Base-by-base conservation (phyloP, 495 filamentous ascomycete species). In the Patellaria atrata region DNA sequence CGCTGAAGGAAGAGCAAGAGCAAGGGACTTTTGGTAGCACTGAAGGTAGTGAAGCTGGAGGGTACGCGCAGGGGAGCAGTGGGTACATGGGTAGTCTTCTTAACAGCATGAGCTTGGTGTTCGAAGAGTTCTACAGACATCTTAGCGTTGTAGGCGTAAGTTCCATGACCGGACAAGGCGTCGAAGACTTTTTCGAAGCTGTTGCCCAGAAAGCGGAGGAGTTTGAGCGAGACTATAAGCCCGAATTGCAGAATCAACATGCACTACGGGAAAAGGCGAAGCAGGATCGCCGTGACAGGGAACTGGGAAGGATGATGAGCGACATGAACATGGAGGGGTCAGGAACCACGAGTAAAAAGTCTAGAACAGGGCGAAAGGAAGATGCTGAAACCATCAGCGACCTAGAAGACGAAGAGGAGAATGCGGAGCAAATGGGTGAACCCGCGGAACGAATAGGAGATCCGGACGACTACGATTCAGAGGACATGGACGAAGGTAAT, bases 21-120 rank as follows among this genome's bases (percentile, higher is more conserved):
- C 54, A 58, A 2, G 83, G 82, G 15, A 74, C 71, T 12, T 89
- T 82, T 50, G 77, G 77, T 3, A 81, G 77, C 14, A 60, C 70
- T 1, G 81, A 85, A 46, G 79, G 81, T 18, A 68, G 64, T 20
- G 64, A 63, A 22, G 59, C 22, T 1, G 40, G 43, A 9, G 32
- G 61, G 21, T 64, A 69, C 0, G 57, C 71, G 17, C 75, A 75
- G 6, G 64, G 67, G 8, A 84, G 87, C 1, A 87, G 79, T 45
- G 89, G 89, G 19, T 99, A 99, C 55, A 94, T 99, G 89, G 77
- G 81, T n/a, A 84, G 77, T 34, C 58, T 96, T 31, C 63, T 96
- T 12, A 96, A 94, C 62, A 89, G 81, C 52, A 99, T 99, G 89
- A 89, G 80, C 50, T 58, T 96, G 40, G 81, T 99, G 76, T 62